Conservation (phyloP, 345 rosid genomes). For the Arabidopsis arenosa region DNA sequence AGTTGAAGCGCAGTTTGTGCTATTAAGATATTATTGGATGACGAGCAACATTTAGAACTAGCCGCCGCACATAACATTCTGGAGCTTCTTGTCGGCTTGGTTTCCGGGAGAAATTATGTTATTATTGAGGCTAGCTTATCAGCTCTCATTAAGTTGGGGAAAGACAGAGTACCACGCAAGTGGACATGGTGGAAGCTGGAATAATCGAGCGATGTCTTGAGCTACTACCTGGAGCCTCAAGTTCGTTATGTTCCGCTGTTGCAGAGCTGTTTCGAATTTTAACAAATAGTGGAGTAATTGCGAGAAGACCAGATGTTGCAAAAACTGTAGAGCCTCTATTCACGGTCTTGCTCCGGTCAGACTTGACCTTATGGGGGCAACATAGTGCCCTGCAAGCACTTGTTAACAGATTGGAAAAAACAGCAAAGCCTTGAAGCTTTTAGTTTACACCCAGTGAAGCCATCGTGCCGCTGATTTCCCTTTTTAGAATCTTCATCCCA, state of each 20-base stretch:
- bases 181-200: constrained; percentile 87
- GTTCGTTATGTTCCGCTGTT: constrained; percentile 72
- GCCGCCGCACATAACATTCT: constrained; percentile 62
- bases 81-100: constrained; percentile 70
- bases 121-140: constrained; percentile 76
- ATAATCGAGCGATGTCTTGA: constrained; percentile 73
- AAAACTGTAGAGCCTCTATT: constrained; percentile 89
- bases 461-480: constrained; percentile 82
- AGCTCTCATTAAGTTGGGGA: constrained; percentile 82
- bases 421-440: constrained; percentile 81
- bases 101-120: constrained; percentile 65
- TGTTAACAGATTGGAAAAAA: constrained; percentile 86
- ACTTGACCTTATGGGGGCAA: constrained; percentile 86
- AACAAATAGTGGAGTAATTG: constrained; percentile 83
- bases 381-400: constrained; percentile 90
- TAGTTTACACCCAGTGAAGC: constrained; percentile 82
- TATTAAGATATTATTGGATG: constrained; percentile 71
- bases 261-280: constrained; percentile 85
- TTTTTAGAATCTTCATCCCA: constrained; percentile 86
- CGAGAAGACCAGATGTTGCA: constrained; percentile 77
- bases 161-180: constrained; percentile 76
- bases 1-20: constrained; percentile 78
- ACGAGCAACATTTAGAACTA: constrained; percentile 70
- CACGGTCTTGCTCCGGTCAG: constrained; percentile 73
- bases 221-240: constrained; percentile 70